Evolutionary conservation across 2,329 filamentous ascomycete genomes (phyloP).

Genomic region (Exophiala xenobiotica): DNA sequence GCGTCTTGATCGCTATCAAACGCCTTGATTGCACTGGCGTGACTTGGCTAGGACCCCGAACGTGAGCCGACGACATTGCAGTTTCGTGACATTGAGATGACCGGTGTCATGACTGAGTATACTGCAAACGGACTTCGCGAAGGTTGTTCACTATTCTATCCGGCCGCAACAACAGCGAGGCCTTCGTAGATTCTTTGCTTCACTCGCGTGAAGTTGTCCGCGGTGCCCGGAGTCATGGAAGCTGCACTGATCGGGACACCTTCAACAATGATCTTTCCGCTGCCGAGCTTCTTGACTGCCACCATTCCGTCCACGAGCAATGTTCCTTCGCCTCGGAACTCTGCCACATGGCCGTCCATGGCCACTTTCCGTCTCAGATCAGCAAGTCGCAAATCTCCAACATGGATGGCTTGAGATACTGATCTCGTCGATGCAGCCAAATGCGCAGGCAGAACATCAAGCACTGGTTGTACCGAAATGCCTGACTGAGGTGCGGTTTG

Average conservation of each 20-base stretch:
- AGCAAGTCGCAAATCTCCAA: conserved; percentile 86
- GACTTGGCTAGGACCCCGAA: not conserved
- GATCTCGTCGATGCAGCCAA: conserved; percentile 72
- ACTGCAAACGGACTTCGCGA: conserved; percentile 9
- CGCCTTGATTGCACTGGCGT: not conserved
- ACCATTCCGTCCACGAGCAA: conserved; percentile 85
- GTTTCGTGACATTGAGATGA: too few species aligned
- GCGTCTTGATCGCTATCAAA: conserved; percentile 1
- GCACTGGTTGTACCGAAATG: conserved; percentile 44
- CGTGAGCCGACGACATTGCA: not conserved
- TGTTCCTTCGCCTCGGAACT: conserved; percentile 90
- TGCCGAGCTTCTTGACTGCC: conserved; percentile 81
- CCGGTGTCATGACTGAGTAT: too few species aligned
- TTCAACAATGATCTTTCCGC: conserved; percentile 86
- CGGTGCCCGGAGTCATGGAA: conserved; percentile 48
- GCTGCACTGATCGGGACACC: conserved; percentile 60
- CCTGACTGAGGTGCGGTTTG: conserved; percentile 9
- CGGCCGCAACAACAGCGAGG: conserved; percentile 81
- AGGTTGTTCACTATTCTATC: conserved; percentile 42
- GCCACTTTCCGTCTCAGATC: conserved; percentile 85
- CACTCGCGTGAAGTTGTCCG: conserved; percentile 78
- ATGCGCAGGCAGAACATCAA: conserved; percentile 59
- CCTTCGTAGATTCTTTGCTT: conserved; percentile 91
- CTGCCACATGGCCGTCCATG: conserved; percentile 76
- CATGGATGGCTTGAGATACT: conserved; percentile 83